phyloP scores from a whole-genome alignment of 164 flowering plant species.

The Vitis labrusca region DNA sequence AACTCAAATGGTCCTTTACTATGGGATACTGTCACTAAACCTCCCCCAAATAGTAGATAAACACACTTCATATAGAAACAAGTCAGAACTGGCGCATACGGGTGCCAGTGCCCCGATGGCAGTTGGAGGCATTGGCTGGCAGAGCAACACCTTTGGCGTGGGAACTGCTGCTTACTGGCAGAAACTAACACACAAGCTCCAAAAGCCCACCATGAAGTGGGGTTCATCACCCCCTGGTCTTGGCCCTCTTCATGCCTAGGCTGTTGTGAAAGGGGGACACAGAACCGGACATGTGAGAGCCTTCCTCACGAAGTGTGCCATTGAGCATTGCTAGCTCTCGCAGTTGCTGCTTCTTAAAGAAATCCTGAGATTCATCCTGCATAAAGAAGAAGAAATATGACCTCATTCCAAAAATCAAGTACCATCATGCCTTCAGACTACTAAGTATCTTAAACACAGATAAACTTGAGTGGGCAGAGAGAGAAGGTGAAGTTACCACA shows the following conservation, averaged over 20 bases:
- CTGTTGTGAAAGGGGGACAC: slow-evolving; percentile 95
- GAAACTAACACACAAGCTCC: slow-evolving; percentile 25
- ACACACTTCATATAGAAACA: slow-evolving; percentile 37
- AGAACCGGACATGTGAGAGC: slow-evolving; percentile 92
- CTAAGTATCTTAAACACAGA: no score
- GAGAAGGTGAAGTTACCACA: slow-evolving; percentile 38
- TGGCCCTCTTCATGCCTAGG: slow-evolving; percentile 97
- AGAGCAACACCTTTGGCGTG: slow-evolving; percentile 22
- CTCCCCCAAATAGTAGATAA: slow-evolving; percentile 14
- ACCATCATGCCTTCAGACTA: no score
- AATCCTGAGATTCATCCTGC: slow-evolving; percentile 92
- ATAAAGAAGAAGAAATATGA: neutral
- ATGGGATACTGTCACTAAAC: slow-evolving; percentile 18
- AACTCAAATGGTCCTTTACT: slow-evolving; percentile 14
- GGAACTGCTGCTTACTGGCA: slow-evolving; percentile 28
- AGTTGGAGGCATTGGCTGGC: slow-evolving; percentile 28
- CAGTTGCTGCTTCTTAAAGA: slow-evolving; percentile 91
- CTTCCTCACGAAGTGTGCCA: slow-evolving; percentile 89
- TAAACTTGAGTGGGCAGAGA: neutral
- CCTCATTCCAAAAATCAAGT: no score
- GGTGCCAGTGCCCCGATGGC: slow-evolving; percentile 55
- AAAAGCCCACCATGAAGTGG: slow-evolving; percentile 11
- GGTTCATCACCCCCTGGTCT: slow-evolving; percentile 68
- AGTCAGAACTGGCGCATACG: slow-evolving; percentile 40
- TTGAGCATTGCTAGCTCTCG: slow-evolving; percentile 97